Base-by-base conservation (phyloP, 805 yeast genomes). In the Yarrowia bubula region DNA sequence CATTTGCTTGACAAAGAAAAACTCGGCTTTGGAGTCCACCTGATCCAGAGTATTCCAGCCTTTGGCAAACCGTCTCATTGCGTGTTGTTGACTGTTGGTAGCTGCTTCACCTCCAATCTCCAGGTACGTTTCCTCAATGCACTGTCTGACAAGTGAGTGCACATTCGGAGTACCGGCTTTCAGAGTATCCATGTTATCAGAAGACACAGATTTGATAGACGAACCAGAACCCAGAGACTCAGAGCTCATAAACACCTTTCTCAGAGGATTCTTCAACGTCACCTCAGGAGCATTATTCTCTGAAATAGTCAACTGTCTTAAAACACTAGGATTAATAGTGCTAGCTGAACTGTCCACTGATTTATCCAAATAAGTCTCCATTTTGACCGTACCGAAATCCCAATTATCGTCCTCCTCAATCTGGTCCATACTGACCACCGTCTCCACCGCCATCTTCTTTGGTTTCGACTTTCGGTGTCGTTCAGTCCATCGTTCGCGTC, bases 371-470 rank as follows among this genome's bases (percentile, higher is more conserved):
- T 44, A 44, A 14, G 64, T 22, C 4, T 58, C 51, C 64, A 44
- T 42, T 65, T 70, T 74, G 41, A 76, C 67, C 3, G 79, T 77
- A 47, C 73, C 79, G 67, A 77, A 77, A 58, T 76, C 75, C 80
- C 80, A 77, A 44, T 70, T 75, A 15, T 71, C 76, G 37, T 72
- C 74, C n/a, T 71, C 68, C 70, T n/a, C 66, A 67, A 18, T 43
- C 65, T 33, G 48, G 22, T 14, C 43, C 65, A 22, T 51, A 60
- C 28, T 43, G 35, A 18, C 50, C 11, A 22, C 65, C 38, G 46
- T 60, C 39, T 15, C 53, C 39, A 8, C 67, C 28, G 66, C 66
- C 35, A 68, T 48, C 66, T 68, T 68, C 18, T 38, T 61, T 13
- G 65, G 47, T 32, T 61, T 61, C 32, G 43, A 28, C 32, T 46